These are phyloP conservation scores for Kockiozyma suomiensis DNA, from an alignment of 805 yeast species.

Conservation along the genomic window DNA sequence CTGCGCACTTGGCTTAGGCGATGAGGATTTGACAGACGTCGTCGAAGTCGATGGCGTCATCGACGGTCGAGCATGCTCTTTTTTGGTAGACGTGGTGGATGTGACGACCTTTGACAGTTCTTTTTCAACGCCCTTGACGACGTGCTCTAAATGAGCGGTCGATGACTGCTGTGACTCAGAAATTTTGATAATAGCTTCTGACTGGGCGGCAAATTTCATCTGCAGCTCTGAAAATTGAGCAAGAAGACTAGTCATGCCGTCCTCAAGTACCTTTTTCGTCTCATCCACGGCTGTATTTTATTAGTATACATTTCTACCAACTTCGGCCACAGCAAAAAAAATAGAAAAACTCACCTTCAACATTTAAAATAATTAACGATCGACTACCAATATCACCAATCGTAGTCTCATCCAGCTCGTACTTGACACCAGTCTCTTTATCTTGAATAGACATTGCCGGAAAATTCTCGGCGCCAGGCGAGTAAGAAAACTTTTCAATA, in stretches of 20 bases:
- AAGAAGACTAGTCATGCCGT: conserved; percentile 35
- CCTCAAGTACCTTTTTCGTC: conserved; percentile 40
- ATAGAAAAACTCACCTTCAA: conserved; percentile 46
- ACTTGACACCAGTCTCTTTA: conserved; percentile 58
- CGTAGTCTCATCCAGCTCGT: conserved; percentile 75
- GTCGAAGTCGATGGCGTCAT: conserved; percentile 15
- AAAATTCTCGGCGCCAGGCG: conserved; percentile 69
- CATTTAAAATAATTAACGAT: conserved; percentile 58
- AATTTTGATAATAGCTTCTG: conserved; percentile 32
- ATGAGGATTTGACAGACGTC: background rate
- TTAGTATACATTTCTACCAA: background rate
- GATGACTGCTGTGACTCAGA: conserved; percentile 28
- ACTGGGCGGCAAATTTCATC: conserved; percentile 35
- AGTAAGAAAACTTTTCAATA: conserved; percentile 83
- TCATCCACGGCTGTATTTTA: conserved; percentile 34
- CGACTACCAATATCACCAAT: conserved; percentile 64
- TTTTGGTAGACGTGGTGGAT: background rate
- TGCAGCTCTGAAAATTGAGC: conserved; percentile 38
- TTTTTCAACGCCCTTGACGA: background rate
- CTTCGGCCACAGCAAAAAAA: no score
- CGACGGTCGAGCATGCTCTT: background rate
- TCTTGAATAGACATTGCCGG: conserved; percentile 81
- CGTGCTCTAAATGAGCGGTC: conserved; percentile 13
- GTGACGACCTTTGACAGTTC: conserved; percentile 1
- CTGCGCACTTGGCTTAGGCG: background rate